A percentile compares a stretch with the other conserved stretches of the same genome.
phyloP scores from a whole-genome alignment of 768 basidiomycete species.

The Cyclocybe cylindracea region DNA sequence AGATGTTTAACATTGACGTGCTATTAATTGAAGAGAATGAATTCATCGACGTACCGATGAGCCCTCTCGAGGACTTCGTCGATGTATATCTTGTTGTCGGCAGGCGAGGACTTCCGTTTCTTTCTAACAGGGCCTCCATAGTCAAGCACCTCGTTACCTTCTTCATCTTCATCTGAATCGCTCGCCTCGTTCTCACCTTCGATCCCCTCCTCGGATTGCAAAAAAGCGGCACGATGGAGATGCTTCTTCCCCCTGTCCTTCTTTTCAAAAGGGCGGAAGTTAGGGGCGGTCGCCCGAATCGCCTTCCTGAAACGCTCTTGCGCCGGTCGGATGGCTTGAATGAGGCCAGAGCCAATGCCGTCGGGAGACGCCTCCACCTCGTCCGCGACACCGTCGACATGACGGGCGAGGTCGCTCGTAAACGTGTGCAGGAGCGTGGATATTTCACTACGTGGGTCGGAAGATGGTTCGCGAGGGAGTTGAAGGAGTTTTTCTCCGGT shows the following conservation, averaged over 20 bases:
- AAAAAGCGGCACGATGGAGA: slow-evolving; percentile 17
- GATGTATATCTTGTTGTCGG: slow-evolving; percentile 38
- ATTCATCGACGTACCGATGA: slow-evolving; percentile 37
- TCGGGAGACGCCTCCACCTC: slow-evolving; percentile 17
- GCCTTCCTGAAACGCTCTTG: slow-evolving; percentile 46
- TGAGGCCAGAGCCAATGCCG: slow-evolving; percentile 36
- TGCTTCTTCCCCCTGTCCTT: slow-evolving; percentile 8
- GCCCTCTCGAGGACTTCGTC: slow-evolving; percentile 53
- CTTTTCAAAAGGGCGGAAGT: slow-evolving; percentile 52
- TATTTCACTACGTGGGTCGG: slow-evolving; percentile 60
- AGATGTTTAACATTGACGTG: not conserved
- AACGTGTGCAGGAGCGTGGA: slow-evolving; percentile 50
- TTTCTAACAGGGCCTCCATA: no score
- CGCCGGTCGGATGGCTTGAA: slow-evolving; percentile 55
- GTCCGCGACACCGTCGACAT: slow-evolving; percentile 56
- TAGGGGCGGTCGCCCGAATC: slow-evolving; percentile 56
- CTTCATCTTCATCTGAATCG: slow-evolving; percentile 1
- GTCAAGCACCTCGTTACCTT: no score
- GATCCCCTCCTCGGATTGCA: slow-evolving; percentile 16
- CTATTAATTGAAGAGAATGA: not conserved
- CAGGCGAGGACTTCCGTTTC: not conserved
- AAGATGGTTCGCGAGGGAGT: slow-evolving; percentile 49
- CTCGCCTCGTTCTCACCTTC: slow-evolving; percentile 23
- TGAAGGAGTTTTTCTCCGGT: slow-evolving; percentile 45
- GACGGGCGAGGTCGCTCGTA: slow-evolving; percentile 38